These are phyloP conservation scores for Vitellaria paradoxa DNA, from an alignment of 179 eudicot genomes.

Conservation along the genomic window DNA sequence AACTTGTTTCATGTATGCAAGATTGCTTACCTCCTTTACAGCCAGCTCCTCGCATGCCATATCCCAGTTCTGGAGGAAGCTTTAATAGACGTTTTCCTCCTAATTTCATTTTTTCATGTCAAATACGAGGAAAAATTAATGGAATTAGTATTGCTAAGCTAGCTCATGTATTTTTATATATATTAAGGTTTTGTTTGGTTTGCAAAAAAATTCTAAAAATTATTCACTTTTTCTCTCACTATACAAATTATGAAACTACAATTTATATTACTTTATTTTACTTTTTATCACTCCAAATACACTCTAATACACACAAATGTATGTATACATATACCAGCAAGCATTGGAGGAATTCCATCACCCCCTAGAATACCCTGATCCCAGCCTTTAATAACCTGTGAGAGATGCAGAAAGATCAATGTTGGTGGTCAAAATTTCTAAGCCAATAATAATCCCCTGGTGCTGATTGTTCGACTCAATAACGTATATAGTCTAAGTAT, in stretches of 20 bases:
- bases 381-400: constrained; percentile 92
- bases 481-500: too few species aligned
- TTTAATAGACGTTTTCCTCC: constrained; percentile 77
- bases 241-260: too few species aligned
- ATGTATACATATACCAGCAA: constrained; percentile 47
- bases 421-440: neutral
- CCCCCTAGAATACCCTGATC: constrained; percentile 84
- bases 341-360: constrained; percentile 87
- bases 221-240: too few species aligned
- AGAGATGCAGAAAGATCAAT: neutral
- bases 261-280: too few species aligned
- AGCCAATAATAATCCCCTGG: neutral
- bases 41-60: constrained; percentile 88
- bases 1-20: neutral
- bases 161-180: too few species aligned
- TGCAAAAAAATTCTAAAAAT: too few species aligned
- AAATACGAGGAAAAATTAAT: too few species aligned
- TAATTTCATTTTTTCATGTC: constrained; percentile 8
- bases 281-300: too few species aligned
- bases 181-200: too few species aligned
- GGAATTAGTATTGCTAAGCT: too few species aligned
- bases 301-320: neutral
- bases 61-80: constrained; percentile 79
- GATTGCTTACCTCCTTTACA: constrained; percentile 70
- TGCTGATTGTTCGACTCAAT: neutral